phyloP scores from a whole-genome alignment of 768 basidiomycete species.

The Pluteus cervinus region DNA sequence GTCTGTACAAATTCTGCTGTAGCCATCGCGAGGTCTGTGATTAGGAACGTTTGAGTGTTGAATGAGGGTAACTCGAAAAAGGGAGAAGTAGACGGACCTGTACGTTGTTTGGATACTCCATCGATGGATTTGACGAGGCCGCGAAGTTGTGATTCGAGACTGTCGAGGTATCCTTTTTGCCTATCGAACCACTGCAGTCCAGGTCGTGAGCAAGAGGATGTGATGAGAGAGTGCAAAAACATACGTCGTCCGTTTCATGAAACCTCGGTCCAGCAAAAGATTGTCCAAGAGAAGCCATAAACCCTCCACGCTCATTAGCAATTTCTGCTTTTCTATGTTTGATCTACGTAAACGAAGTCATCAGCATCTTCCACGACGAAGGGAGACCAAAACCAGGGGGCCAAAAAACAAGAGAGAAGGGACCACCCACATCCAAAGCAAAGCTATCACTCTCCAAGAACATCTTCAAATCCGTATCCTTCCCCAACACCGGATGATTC shows the following conservation, averaged over 20 bases:
- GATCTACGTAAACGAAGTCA: conserved; percentile 50
- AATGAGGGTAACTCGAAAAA: not conserved
- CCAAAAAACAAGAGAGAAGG: not conserved
- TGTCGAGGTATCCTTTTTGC: conserved; percentile 80
- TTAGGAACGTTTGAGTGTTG: not conserved
- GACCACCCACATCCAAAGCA: conserved; percentile 68
- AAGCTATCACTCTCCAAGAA: conserved; percentile 95
- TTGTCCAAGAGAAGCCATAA: conserved; percentile 81
- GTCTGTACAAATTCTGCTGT: conserved; percentile 79
- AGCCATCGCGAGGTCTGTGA: conserved; percentile 67
- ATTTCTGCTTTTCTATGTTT: conserved; percentile 81
- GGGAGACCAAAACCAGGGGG: not conserved
- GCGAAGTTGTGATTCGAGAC: conserved; percentile 84
- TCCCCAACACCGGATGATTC: conserved; percentile 83
- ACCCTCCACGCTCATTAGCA: conserved; percentile 71
- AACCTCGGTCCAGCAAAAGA: conserved; percentile 76
- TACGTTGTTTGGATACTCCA: conserved; percentile 73
- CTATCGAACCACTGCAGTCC: conserved; percentile 83
- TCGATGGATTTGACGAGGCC: conserved; percentile 86
- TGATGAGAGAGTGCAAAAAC: conserved; percentile 5
- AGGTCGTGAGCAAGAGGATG: conserved; percentile 4
- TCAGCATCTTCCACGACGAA: conserved; percentile 4
- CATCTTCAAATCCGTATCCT: conserved; percentile 81
- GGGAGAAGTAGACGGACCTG: conserved; percentile 36
- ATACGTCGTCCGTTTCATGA: conserved; percentile 82